A percentile compares a stretch with the other conserved stretches of the same genome.
phyloP scores from a whole-genome alignment of 495 filamentous ascomycete genomes.

The Penicillium diatomitis region DNA sequence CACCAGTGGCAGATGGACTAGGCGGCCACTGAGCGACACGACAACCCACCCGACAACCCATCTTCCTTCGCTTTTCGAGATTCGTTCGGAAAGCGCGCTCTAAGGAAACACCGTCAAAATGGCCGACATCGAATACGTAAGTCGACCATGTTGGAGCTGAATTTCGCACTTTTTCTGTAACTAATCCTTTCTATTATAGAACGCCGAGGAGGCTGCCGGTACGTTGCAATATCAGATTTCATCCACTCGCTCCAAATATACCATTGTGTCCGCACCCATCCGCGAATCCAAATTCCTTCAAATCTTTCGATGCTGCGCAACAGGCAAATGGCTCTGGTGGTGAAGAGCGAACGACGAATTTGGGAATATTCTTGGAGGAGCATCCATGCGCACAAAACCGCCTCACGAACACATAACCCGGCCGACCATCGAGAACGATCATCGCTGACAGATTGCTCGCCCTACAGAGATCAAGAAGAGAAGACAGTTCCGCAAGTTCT shows the following conservation, averaged over 20 bases:
- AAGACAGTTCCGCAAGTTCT: constrained; percentile 99
- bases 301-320: not conserved
- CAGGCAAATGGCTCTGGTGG: not conserved
- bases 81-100: constrained; percentile 42
- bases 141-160: constrained; percentile 26
- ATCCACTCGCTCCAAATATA: not conserved
- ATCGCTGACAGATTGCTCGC: constrained; percentile 32
- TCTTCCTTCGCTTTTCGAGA: constrained; percentile 43
- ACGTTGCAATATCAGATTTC: constrained; percentile 31
- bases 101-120: constrained; percentile 61
- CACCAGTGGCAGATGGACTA: constrained; percentile 24
- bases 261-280: not conserved
- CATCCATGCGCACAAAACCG: too few species aligned
- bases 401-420: constrained; percentile 8
- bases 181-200: constrained; percentile 48
- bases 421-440: constrained; percentile 8
- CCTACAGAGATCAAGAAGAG: constrained; percentile 88
- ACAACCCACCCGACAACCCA: constrained; percentile 34
- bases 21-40: constrained; percentile 35
- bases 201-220: constrained; percentile 92
- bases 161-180: not conserved
- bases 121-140: constrained; percentile 88
- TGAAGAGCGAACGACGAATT: not conserved
- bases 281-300: constrained; percentile 1
- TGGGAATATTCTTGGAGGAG: too few species aligned